phyloP scores from a whole-genome alignment of 2,329 filamentous ascomycete species.

The Epichloe festucae region DNA sequence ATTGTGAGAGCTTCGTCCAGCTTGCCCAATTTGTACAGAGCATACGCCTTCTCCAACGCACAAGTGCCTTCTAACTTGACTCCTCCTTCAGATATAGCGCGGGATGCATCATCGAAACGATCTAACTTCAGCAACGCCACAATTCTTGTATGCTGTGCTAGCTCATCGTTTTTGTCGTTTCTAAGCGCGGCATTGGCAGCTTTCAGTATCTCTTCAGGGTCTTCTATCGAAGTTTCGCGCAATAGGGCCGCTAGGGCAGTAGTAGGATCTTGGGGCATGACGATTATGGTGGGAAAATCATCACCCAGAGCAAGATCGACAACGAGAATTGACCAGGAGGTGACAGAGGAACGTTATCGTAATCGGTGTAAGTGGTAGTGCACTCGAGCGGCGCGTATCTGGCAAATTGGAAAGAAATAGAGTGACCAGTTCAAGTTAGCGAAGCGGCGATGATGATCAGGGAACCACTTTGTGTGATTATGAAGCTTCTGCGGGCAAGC shows the following conservation, averaged over 20 bases:
- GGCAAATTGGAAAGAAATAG: not conserved
- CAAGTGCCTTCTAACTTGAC: slow-evolving; percentile 47
- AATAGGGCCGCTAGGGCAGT: slow-evolving; percentile 41
- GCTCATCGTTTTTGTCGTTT: slow-evolving; percentile 42
- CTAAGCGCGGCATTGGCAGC: slow-evolving; percentile 49
- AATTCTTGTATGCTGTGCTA: slow-evolving; percentile 56
- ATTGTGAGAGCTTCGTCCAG: slow-evolving; percentile 48
- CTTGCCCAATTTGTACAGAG: slow-evolving; percentile 68
- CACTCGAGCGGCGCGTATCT: not conserved
- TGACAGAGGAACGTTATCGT: not conserved
- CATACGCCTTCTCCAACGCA: slow-evolving; percentile 61
- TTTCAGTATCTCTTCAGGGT: slow-evolving; percentile 62
- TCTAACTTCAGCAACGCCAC: slow-evolving; percentile 72
- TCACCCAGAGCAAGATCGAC: not conserved
- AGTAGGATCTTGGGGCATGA: slow-evolving; percentile 33
- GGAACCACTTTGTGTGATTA: not conserved
- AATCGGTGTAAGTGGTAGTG: not conserved
- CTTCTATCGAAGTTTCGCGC: slow-evolving; percentile 42
- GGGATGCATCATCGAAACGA: slow-evolving; percentile 65
- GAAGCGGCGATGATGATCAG: no score
- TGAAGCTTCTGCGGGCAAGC: not conserved
- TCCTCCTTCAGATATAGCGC: slow-evolving; percentile 51
- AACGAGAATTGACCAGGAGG: not conserved
- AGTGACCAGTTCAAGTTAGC: not conserved
- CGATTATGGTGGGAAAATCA: slow-evolving; percentile 3